These are phyloP conservation scores for Warburgia ugandensis DNA, from an alignment of 164 flowering plant species.

Conservation along the genomic window DNA sequence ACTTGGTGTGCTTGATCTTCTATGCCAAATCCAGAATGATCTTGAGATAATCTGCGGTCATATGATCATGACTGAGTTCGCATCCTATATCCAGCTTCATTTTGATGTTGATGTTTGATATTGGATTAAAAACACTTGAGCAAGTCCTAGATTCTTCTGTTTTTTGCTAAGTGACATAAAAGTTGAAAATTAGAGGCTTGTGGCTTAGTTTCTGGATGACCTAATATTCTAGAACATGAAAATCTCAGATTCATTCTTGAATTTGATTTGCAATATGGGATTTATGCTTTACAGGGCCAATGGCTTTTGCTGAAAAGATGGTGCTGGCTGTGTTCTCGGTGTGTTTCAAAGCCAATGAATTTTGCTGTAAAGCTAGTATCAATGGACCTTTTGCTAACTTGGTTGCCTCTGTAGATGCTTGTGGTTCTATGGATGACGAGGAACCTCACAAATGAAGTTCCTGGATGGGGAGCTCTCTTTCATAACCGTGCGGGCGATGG, in stretches of 20 bases:
- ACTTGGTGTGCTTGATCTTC: too few relatives aligned
- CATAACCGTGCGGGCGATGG: conserved; percentile 57
- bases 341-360: conserved; percentile 13
- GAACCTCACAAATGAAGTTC: conserved; percentile 71
- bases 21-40: too few relatives aligned
- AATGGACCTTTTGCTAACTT: neutral
- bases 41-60: too few relatives aligned
- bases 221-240: neutral
- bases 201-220: neutral
- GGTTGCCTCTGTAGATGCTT: conserved; percentile 37
- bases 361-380: neutral
- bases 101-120: too few relatives aligned
- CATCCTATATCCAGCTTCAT: too few relatives aligned
- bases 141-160: too few relatives aligned
- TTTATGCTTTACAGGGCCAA: conserved; percentile 51
- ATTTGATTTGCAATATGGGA: neutral
- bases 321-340: conserved; percentile 65
- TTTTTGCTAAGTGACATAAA: too few relatives aligned
- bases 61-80: too few relatives aligned
- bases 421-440: conserved; percentile 92
- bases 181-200: neutral
- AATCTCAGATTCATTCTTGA: neutral
- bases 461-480: conserved; percentile 87
- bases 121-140: too few relatives aligned
- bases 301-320: conserved; percentile 93